phyloP scores from a whole-genome alignment of 1,139 yeast species.

The Hansenula lynferdii region DNA sequence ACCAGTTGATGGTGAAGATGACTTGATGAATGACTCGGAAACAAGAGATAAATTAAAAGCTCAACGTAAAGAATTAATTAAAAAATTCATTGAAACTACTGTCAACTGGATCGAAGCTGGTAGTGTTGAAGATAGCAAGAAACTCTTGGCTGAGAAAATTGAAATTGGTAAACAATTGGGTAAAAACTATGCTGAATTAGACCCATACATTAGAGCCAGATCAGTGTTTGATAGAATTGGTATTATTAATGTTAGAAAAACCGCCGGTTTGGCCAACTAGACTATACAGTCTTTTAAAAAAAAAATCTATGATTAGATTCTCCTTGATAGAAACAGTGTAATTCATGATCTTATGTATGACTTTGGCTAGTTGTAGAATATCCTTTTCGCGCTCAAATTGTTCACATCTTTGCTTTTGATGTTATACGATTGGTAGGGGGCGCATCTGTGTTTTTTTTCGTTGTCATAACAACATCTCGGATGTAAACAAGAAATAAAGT shows the following conservation, averaged over 20 bases:
- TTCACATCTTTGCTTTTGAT: too few species aligned
- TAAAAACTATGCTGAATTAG: conserved; percentile 54
- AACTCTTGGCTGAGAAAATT: conserved; percentile 41
- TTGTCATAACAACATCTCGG: too few species aligned
- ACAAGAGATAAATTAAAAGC: conserved; percentile 35
- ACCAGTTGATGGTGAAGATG: conserved; percentile 50
- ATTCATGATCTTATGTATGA: too few species aligned
- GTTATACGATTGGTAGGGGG: too few species aligned
- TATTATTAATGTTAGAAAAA: conserved; percentile 23
- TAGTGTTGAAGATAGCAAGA: conserved; percentile 37
- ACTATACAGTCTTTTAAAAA: background rate
- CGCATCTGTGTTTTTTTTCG: too few species aligned
- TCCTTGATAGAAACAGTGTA: too few species aligned
- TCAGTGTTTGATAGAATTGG: conserved; percentile 63
- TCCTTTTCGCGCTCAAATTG: too few species aligned
- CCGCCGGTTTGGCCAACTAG: conserved; percentile 16
- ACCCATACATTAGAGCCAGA: conserved; percentile 70
- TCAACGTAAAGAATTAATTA: conserved; percentile 44
- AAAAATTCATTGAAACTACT: conserved; percentile 52
- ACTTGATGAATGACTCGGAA: conserved; percentile 34
- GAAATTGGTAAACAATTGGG: conserved; percentile 44
- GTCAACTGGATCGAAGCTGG: conserved; percentile 62
- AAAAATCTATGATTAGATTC: background rate
- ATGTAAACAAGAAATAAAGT: too few species aligned
- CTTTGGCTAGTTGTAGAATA: too few species aligned